Percentiles rank a stretch among this genome's conserved stretches.
Conservation (phyloP, 768 basidiomycete species). For the Kwoniella dendrophila region DNA sequence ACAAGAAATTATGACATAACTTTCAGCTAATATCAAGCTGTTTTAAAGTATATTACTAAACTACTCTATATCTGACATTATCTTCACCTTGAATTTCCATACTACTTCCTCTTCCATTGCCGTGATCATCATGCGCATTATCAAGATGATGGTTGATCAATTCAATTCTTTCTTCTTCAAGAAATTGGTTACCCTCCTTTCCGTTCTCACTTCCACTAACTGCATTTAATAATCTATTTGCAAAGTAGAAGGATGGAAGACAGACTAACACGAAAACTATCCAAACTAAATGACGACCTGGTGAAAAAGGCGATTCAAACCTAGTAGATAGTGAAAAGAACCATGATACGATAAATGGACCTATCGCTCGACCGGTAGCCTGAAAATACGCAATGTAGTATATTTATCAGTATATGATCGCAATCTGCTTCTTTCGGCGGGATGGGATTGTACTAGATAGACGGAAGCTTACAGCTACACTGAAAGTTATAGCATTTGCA, state of each 20-base stretch:
- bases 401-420: background rate
- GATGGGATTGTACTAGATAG: too few species aligned
- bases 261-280: slow-evolving; percentile 26
- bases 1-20: background rate
- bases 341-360: slow-evolving; percentile 40
- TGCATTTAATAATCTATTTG: slow-evolving; percentile 12
- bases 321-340: slow-evolving; percentile 41
- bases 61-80: slow-evolving; percentile 9
- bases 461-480: slow-evolving; percentile 39
- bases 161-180: slow-evolving; percentile 29
- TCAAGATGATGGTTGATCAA: slow-evolving; percentile 11
- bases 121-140: background rate
- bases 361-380: slow-evolving; percentile 33
- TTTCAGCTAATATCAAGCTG: background rate
- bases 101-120: slow-evolving; percentile 7
- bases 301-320: slow-evolving; percentile 25
- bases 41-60: background rate
- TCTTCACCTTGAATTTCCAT: slow-evolving; percentile 11
- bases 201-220: background rate
- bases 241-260: slow-evolving; percentile 32
- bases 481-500: slow-evolving; percentile 44
- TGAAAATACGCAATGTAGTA: background rate
- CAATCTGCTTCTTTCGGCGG: background rate
- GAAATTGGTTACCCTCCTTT: background rate
- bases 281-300: slow-evolving; percentile 42